Evolutionary conservation across 2,329 filamentous ascomycete species (phyloP).

Genomic region (Colletotrichum chrysophilum): DNA sequence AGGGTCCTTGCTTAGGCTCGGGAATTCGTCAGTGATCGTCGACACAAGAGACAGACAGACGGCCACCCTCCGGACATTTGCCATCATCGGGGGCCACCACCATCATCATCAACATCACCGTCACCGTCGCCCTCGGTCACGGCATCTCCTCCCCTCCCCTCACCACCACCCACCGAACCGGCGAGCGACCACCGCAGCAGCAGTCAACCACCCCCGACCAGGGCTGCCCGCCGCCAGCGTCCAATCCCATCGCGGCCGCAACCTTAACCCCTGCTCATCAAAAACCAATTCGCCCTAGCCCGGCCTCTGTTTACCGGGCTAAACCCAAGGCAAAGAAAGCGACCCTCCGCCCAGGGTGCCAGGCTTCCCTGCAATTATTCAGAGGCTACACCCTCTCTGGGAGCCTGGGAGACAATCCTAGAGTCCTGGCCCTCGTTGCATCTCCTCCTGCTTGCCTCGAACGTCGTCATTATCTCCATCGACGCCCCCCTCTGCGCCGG

Average conservation of each 20-base stretch:
- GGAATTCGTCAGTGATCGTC: slow-evolving; percentile 1
- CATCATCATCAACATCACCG: not conserved
- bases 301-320: not conserved
- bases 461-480: slow-evolving; percentile 15
- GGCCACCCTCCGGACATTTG: slow-evolving; percentile 8
- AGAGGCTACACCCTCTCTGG: not conserved
- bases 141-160: not conserved
- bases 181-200: not conserved
- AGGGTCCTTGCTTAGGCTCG: not conserved
- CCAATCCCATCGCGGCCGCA: not conserved
- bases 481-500: not conserved
- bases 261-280: not conserved
- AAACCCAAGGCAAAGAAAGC: not conserved
- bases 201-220: not conserved
- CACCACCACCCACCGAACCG: not conserved
- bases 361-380: not conserved
- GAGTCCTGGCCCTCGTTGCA: not conserved
- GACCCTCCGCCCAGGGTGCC: not conserved
- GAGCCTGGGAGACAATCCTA: not conserved
- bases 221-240: not conserved
- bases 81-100: not conserved
- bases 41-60: slow-evolving; percentile 17
- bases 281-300: not conserved
- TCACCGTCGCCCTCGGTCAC: not conserved
- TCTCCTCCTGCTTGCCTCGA: not conserved